A percentile compares a stretch with the other conserved stretches of the same genome.
Evolutionary conservation across 306 rosid genomes (phyloP).

Genomic region (Parietaria judaica): DNA sequence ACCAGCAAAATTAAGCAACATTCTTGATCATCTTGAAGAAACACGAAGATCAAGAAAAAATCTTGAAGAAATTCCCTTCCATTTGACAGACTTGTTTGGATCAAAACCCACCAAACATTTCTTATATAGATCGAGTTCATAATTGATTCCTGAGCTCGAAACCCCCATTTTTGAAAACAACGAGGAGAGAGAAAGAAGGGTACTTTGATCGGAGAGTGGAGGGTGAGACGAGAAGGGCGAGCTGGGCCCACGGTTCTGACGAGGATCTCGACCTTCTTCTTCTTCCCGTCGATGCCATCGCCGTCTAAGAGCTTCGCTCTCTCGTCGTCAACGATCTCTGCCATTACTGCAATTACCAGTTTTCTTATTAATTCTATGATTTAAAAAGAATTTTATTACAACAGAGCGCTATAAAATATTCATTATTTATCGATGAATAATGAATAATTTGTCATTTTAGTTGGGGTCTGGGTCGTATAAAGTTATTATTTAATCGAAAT

Average conservation of each 20-base stretch:
- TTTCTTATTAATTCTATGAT: too few species aligned
- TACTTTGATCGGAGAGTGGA: conserved; percentile 65
- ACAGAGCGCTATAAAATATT: too few species aligned
- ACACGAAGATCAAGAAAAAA: too few species aligned
- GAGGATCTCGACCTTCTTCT: conserved; percentile 44
- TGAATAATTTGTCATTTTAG: too few species aligned
- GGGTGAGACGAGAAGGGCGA: conserved; percentile 69
- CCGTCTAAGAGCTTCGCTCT: conserved; percentile 10
- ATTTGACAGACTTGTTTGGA: not conserved
- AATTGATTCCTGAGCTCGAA: not conserved
- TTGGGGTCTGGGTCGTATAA: too few species aligned
- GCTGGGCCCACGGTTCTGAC: conserved; percentile 78
- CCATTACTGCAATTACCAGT: conserved; percentile 19
- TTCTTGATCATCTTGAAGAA: too few species aligned
- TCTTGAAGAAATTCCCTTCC: too few species aligned
- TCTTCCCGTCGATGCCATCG: not conserved
- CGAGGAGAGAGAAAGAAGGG: not conserved
- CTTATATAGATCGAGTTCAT: too few species aligned
- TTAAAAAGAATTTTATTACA: too few species aligned
- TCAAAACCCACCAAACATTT: not conserved
- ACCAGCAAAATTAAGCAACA: too few species aligned
- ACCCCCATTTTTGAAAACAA: not conserved
- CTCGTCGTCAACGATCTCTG: conserved; percentile 42
- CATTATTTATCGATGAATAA: too few species aligned
- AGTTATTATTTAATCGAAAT: too few species aligned